A percentile compares a stretch with the other conserved stretches of the same genome.
phyloP scores from a whole-genome alignment of 805 yeast genomes.

The Yamadazyma akitaensis region DNA sequence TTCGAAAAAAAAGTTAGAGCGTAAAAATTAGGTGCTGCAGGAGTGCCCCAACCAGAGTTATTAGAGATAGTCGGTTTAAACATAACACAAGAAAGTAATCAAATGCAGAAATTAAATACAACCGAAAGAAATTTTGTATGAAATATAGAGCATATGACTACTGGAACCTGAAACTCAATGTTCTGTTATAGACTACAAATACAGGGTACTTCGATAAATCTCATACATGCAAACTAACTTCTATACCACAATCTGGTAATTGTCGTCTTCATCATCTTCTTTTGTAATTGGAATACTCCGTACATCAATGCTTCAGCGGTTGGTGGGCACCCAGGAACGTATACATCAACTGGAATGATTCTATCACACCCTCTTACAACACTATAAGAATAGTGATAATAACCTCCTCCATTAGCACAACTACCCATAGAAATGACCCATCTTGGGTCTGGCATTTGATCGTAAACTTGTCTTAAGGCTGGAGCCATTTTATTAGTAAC shows the following conservation, averaged over 20 bases:
- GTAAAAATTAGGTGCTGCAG: no score
- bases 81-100: no score
- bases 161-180: no score
- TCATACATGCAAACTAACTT: constrained; percentile 22
- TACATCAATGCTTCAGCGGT: constrained; percentile 88
- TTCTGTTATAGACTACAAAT: not conserved
- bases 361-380: constrained; percentile 91
- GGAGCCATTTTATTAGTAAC: constrained; percentile 93
- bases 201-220: not conserved
- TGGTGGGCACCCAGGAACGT: constrained; percentile 93
- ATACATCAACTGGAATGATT: constrained; percentile 82
- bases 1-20: no score
- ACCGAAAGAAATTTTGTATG: no score
- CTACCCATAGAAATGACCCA: constrained; percentile 96
- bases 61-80: no score
- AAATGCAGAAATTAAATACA: no score
- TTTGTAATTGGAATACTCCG: constrained; percentile 84
- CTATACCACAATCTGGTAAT: constrained; percentile 87
- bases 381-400: constrained; percentile 84
- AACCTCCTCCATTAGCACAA: constrained; percentile 93
- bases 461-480: constrained; percentile 86
- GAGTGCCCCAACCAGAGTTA: no score
- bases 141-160: no score
- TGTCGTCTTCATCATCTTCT: constrained; percentile 82
- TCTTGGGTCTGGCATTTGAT: constrained; percentile 92